phyloP scores from a whole-genome alignment of 371 early-diverging fungal species.

The Mortierella sp. region DNA sequence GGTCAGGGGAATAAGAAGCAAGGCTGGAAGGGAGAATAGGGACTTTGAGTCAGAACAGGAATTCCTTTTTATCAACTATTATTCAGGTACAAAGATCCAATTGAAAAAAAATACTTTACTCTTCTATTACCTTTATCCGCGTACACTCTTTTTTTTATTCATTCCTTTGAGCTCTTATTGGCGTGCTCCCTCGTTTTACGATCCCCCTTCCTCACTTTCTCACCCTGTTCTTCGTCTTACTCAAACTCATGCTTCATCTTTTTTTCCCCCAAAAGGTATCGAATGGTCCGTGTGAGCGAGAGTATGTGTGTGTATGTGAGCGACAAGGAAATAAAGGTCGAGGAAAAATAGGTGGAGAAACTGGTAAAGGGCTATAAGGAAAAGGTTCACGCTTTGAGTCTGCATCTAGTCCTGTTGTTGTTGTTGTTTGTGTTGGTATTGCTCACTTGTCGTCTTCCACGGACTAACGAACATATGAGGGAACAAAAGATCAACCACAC shows the following conservation, averaged over 20 bases:
- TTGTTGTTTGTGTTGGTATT: background rate
- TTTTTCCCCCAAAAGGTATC: background rate
- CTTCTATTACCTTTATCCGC: background rate
- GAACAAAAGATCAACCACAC: background rate
- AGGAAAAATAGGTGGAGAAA: background rate
- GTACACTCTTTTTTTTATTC: background rate
- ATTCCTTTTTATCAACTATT: background rate
- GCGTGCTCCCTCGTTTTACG: constrained; percentile 1
- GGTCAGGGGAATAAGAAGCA: background rate
- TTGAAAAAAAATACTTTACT: background rate
- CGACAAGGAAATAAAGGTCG: background rate
- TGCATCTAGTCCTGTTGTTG: background rate
- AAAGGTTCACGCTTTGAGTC: background rate
- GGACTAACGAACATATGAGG: background rate
- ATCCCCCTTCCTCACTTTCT: background rate
- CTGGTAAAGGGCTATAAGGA: background rate
- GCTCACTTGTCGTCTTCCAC: background rate
- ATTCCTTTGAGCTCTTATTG: constrained; percentile 2
- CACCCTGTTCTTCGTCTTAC: background rate
- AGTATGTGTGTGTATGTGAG: too few relatives aligned
- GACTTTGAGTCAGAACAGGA: background rate
- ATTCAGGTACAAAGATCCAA: constrained; percentile 4
- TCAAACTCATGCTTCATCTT: background rate
- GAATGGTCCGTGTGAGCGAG: constrained; percentile 8
- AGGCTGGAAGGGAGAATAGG: background rate